These are phyloP conservation scores for Hypsizygus ulmarius DNA, from an alignment of 1,284 basidiomycete genomes.

Conservation along the genomic window DNA sequence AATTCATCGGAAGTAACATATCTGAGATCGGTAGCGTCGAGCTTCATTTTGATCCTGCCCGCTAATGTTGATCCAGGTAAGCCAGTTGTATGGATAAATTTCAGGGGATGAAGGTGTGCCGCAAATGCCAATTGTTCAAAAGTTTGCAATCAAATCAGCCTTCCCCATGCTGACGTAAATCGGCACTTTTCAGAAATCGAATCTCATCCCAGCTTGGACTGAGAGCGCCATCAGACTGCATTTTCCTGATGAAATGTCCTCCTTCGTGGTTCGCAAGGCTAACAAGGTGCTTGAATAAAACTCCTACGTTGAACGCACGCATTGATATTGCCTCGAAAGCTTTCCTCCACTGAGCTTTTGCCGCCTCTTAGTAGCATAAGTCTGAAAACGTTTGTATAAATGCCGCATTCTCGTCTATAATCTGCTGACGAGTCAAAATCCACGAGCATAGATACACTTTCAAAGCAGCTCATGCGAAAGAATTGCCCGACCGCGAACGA, in stretches of 20 bases:
- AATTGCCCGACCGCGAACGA: constrained; percentile 38
- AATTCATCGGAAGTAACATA: constrained; percentile 95
- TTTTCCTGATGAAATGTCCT: neutral
- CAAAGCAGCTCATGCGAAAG: constrained; percentile 33
- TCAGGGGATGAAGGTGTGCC: no score
- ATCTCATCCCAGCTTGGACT: neutral
- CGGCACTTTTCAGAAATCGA: neutral
- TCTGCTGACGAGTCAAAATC: constrained; percentile 6
- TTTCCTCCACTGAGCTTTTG: constrained; percentile 19
- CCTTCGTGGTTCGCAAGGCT: constrained; percentile 18
- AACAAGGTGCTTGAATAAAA: constrained; percentile 14
- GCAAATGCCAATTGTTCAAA: no score
- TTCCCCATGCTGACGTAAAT: no score
- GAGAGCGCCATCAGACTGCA: neutral
- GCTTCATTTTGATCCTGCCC: constrained; percentile 62
- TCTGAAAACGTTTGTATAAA: constrained; percentile 7
- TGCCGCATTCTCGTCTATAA: neutral
- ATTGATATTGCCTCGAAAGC: constrained; percentile 13
- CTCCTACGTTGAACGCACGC: neutral
- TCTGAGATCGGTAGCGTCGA: constrained; percentile 92
- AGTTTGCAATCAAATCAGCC: no score
- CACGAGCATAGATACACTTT: constrained; percentile 32
- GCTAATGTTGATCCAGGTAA: no score
- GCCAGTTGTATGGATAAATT: no score
- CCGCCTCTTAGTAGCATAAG: constrained; percentile 3